Evolutionary conservation across 768 basidiomycete genomes (phyloP).

Genomic region (Suillus spraguei): DNA sequence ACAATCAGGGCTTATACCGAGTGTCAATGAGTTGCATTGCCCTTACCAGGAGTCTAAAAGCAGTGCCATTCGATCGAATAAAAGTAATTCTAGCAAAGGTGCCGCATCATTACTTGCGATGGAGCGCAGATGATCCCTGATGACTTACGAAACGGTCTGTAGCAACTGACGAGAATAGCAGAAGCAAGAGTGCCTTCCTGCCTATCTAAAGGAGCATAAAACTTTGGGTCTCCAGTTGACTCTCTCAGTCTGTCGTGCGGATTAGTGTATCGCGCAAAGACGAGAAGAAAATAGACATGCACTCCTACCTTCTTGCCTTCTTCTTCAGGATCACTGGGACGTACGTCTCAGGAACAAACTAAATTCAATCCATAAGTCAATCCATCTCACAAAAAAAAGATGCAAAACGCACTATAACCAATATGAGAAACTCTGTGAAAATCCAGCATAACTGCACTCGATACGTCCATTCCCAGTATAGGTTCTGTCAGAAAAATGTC

Average conservation of each 20-base stretch:
- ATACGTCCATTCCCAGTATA: conserved; percentile 80
- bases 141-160: conserved; percentile 69
- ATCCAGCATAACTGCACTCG: conserved; percentile 72
- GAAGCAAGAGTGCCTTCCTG: conserved; percentile 43
- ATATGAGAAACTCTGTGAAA: conserved; percentile 49
- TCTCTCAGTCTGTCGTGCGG: conserved; percentile 48
- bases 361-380: not conserved
- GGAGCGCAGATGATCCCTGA: not conserved
- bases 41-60: conserved; percentile 68
- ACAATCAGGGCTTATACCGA: not conserved
- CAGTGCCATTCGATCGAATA: conserved; percentile 76
- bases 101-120: conserved; percentile 2
- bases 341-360: conserved; percentile 78
- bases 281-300: not conserved
- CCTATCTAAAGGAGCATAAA: conserved; percentile 63
- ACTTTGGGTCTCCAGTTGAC: conserved; percentile 52
- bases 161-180: conserved; percentile 61
- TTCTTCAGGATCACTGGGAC: conserved; percentile 56
- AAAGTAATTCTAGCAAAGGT: conserved; percentile 50
- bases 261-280: not conserved
- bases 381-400: not conserved
- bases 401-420: conserved; percentile 48
- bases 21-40: conserved; percentile 6
- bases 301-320: conserved; percentile 56
- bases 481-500: conserved; percentile 38